Percentiles rank a stretch among this genome's conserved stretches.
Conservation (phyloP, 2,329 filamentous ascomycete species). For the Rhynchosporium graminicola region DNA sequence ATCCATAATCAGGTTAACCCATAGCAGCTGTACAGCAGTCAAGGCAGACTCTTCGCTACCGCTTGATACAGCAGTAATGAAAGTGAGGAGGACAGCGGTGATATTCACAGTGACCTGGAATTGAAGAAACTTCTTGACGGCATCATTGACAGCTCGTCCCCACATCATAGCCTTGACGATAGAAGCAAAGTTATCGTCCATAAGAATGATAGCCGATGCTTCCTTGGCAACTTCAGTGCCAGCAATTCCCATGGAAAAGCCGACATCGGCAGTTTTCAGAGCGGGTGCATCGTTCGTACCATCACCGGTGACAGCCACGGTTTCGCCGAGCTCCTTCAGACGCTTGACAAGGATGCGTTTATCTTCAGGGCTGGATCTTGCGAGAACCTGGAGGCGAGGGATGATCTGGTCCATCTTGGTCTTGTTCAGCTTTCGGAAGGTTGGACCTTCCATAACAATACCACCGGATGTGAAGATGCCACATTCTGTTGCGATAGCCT, state of each 20-base stretch:
- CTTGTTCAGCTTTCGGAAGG: slow-evolving; percentile 62
- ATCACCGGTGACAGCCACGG: slow-evolving; percentile 66
- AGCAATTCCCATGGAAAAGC: slow-evolving; percentile 68
- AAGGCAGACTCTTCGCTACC: slow-evolving; percentile 65
- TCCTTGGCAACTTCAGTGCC: slow-evolving; percentile 66
- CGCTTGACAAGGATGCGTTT: slow-evolving; percentile 66
- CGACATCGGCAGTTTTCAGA: slow-evolving; percentile 65
- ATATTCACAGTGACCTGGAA: slow-evolving; percentile 75
- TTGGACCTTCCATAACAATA: slow-evolving; percentile 68
- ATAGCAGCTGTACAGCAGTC: slow-evolving; percentile 77
- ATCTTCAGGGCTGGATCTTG: slow-evolving; percentile 69
- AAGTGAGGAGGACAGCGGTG: slow-evolving; percentile 75
- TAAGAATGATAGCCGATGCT: slow-evolving; percentile 61
- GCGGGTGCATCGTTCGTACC: slow-evolving; percentile 68
- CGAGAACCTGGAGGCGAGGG: slow-evolving; percentile 66
- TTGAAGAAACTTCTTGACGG: slow-evolving; percentile 55
- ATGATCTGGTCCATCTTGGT: slow-evolving; percentile 59
- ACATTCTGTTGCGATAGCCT: slow-evolving; percentile 72
- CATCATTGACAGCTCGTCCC: slow-evolving; percentile 59
- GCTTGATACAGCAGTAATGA: slow-evolving; percentile 73
- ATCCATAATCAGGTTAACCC: slow-evolving; percentile 86
- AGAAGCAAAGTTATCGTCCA: slow-evolving; percentile 64
- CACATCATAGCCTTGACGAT: slow-evolving; percentile 64
- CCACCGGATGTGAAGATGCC: slow-evolving; percentile 58
- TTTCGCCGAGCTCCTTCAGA: slow-evolving; percentile 65